Percentiles rank a stretch among this genome's conserved stretches.
Evolutionary conservation across 345 rosid species (phyloP).

Genomic region (Ailanthus altissimus): DNA sequence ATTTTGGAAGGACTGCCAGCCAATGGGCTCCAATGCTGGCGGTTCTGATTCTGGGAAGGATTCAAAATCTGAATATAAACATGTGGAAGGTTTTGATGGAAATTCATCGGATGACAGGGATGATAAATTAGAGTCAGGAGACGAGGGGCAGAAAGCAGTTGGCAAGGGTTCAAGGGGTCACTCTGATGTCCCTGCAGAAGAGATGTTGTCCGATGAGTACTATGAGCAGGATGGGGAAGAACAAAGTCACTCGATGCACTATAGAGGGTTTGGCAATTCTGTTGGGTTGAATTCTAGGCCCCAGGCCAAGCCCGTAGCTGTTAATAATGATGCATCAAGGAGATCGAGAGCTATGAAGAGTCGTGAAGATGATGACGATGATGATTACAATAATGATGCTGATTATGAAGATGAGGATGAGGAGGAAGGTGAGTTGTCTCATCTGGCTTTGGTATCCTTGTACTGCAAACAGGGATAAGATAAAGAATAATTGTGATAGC

Average conservation of each 20-base stretch:
- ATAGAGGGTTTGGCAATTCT: constrained; percentile 55
- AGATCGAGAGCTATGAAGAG: constrained; percentile 50
- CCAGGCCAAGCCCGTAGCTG: constrained; percentile 45
- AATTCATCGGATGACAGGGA: constrained; percentile 58
- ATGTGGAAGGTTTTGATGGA: constrained; percentile 54
- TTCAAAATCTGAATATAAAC: constrained; percentile 59
- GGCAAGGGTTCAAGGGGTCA: constrained; percentile 62
- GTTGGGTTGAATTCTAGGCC: constrained; percentile 54
- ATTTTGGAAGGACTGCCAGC: constrained; percentile 99
- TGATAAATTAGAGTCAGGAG: constrained; percentile 59
- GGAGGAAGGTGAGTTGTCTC: constrained; percentile 69
- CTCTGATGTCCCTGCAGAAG: constrained; percentile 92
- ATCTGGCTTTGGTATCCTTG: constrained; percentile 16
- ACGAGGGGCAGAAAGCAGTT: constrained; percentile 56
- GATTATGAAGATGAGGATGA: constrained; percentile 88
- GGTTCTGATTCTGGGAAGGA: constrained; percentile 75
- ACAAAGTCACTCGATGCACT: constrained; percentile 72
- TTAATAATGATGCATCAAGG: constrained; percentile 47
- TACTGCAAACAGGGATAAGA: background rate
- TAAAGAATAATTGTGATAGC: background rate
- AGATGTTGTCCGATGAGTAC: constrained; percentile 99
- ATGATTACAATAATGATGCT: constrained; percentile 43
- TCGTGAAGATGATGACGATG: constrained; percentile 39
- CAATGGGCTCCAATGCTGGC: constrained; percentile 50
- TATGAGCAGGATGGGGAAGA: constrained; percentile 99